Evolutionary conservation across 2,329 filamentous ascomycete species (phyloP), one percentile per base, ranked within the genome.

Genomic region (Emergomyces pasteurianus): DNA sequence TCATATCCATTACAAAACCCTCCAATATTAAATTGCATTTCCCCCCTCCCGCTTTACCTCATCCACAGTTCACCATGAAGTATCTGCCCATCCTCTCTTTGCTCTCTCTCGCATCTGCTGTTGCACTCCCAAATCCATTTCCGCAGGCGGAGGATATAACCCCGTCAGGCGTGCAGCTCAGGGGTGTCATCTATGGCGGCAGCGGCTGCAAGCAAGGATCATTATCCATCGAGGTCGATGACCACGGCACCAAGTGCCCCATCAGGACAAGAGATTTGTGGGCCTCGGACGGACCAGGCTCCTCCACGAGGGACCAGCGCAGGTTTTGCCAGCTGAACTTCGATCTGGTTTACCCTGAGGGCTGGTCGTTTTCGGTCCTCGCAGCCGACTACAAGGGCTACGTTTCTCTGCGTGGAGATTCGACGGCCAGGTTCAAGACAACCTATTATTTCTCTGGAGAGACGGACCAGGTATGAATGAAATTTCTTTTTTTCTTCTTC

Each of bases 371-470:
- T 54, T 62, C 62, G 31, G 55, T 63, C 26, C 34, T 62, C 3
- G 58, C 55, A 12, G 60, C 60, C 50, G 58, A 62, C 28, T 63
- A 63, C 47, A 58, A 54, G 31, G 62, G 62, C 57, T 53, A 60
- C 53, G 60, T 57, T 40, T 43, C 23, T 5, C 54, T 63, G 62
- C 49, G 46, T 7, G 40, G 26, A 5, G 62, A 55, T 16, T 50
- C 61, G 40, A 61, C 58, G 6, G 62, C 57, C 8, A 12, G 43
- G 21, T 57, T 62, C 18, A 57, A 46, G 31, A 60, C 50, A 28
- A 60, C 59, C 26, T 63, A 63, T 53, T 63, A 63, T 54, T 63
- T 62, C 60, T 63, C 62, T 40, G 62, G 62, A 36, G 60, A 62
- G 49, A 60, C 62, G 28, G 55, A 62, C 38, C 58, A 62, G 58